Evolutionary conservation across 176 grass and related monocot species (phyloP).

Genomic region (Avena insularis): DNA sequence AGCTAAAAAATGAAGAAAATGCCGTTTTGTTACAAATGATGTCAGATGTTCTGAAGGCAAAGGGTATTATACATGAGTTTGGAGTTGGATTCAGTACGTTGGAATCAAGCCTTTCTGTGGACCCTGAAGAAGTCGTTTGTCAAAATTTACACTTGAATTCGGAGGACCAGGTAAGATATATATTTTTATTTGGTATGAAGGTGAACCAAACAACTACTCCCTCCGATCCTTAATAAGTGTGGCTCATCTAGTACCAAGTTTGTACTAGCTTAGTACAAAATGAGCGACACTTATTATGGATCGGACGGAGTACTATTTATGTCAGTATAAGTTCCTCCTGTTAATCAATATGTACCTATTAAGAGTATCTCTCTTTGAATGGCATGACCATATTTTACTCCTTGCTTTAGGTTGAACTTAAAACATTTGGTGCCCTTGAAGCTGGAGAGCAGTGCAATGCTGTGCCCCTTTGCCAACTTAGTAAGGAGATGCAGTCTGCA

Average conservation of each 20-base stretch:
- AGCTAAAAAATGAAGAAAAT: slow-evolving; percentile 61
- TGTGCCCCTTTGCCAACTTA: slow-evolving; percentile 47
- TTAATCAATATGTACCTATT: slow-evolving; percentile 33
- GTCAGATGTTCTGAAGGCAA: slow-evolving; percentile 69
- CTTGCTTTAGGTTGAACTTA: slow-evolving; percentile 48
- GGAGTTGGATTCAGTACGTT: slow-evolving; percentile 43
- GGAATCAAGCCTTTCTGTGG: slow-evolving; percentile 48
- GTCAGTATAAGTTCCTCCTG: slow-evolving; percentile 70
- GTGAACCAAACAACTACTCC: slow-evolving; percentile 53
- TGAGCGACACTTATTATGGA: no score
- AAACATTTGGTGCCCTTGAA: slow-evolving; percentile 19
- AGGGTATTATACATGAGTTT: slow-evolving; percentile 57
- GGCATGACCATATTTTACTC: slow-evolving; percentile 36
- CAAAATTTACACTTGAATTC: slow-evolving; percentile 57
- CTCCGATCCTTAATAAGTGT: no score
- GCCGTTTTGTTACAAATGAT: slow-evolving; percentile 52
- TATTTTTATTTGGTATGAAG: slow-evolving; percentile 75
- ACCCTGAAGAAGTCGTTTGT: slow-evolving; percentile 29
- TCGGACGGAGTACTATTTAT: slow-evolving; percentile 36
- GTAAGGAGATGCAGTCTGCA: slow-evolving; percentile 57
- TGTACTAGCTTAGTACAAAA: no score
- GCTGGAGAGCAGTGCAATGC: slow-evolving; percentile 28
- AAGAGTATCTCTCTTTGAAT: neutral
- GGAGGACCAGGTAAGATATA: slow-evolving; percentile 81
- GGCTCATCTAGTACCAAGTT: no score